phyloP scores from a whole-genome alignment of 1,139 yeast species.

The Yamadazyma dendronema region DNA sequence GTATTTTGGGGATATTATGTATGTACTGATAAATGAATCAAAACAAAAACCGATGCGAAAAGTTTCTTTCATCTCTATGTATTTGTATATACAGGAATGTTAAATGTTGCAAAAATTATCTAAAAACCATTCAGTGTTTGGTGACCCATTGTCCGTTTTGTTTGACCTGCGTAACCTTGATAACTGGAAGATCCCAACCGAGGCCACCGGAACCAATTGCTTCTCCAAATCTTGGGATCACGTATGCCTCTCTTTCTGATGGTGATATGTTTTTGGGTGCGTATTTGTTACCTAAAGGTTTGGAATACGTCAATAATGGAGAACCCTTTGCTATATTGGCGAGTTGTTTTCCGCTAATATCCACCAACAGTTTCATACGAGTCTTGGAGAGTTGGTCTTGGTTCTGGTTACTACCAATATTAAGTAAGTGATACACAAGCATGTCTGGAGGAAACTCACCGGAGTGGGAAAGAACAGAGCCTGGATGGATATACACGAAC shows the following conservation, averaged over 20 bases:
- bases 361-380: constrained; percentile 75
- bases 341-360: constrained; percentile 70
- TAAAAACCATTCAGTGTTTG: neutral
- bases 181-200: constrained; percentile 92
- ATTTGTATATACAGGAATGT: no score
- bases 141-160: constrained; percentile 56
- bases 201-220: constrained; percentile 77
- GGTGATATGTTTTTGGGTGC: constrained; percentile 70
- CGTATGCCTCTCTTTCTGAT: constrained; percentile 79
- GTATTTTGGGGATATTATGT: neutral
- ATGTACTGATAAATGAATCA: no score
- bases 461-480: constrained; percentile 52
- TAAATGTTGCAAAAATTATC: neutral
- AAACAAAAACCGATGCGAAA: constrained; percentile 7
- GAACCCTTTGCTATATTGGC: constrained; percentile 75
- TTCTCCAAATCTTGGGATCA: constrained; percentile 88
- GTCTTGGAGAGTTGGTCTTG: constrained; percentile 41
- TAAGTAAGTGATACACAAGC: constrained; percentile 66
- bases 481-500: constrained; percentile 73
- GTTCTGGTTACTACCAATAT: constrained; percentile 40
- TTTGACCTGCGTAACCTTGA: constrained; percentile 71
- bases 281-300: constrained; percentile 88
- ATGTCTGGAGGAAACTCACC: constrained; percentile 76
- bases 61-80: neutral
- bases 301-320: constrained; percentile 76